Conservation (phyloP, 2,329 filamentous ascomycete species). For the Torrubiella hemipterigena region DNA sequence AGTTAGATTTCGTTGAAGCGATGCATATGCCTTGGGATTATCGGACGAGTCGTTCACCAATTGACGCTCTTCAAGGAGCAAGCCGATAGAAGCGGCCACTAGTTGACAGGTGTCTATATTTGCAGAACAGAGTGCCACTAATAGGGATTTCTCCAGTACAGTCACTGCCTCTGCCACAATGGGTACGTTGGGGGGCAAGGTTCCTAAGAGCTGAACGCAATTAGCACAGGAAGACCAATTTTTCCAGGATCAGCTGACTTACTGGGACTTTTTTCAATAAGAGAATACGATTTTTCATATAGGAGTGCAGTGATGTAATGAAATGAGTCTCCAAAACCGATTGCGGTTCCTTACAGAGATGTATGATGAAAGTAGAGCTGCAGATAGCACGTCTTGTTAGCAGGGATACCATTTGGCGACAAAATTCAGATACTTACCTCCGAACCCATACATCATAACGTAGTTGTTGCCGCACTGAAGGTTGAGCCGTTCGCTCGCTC, state of each 20-base stretch:
- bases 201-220: too few species aligned
- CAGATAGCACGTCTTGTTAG: conserved; percentile 4
- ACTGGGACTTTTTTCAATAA: conserved; percentile 40
- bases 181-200: too few species aligned
- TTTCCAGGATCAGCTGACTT: too few species aligned
- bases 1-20: conserved; percentile 47
- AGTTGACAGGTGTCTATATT: conserved; percentile 54
- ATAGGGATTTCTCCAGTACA: conserved; percentile 48
- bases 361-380: conserved; percentile 26
- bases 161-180: conserved; percentile 35
- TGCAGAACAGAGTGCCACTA: conserved; percentile 52
- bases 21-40: conserved; percentile 34
- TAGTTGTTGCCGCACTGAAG: too few species aligned
- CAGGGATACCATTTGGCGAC: not conserved
- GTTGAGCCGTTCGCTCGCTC: too few species aligned
- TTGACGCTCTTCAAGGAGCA: conserved; percentile 50
- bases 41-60: conserved; percentile 40
- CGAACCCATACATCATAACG: conserved; percentile 43
- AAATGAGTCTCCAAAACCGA: conserved; percentile 28
- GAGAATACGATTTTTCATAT: conserved; percentile 41
- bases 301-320: conserved; percentile 41
- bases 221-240: too few species aligned
- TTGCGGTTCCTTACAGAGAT: conserved; percentile 35
- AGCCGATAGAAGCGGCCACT: conserved; percentile 48
- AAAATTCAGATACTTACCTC: conserved; percentile 26